Evolutionary conservation across 805 yeast genomes (phyloP).

Genomic region (Lachancea quebecensis): DNA sequence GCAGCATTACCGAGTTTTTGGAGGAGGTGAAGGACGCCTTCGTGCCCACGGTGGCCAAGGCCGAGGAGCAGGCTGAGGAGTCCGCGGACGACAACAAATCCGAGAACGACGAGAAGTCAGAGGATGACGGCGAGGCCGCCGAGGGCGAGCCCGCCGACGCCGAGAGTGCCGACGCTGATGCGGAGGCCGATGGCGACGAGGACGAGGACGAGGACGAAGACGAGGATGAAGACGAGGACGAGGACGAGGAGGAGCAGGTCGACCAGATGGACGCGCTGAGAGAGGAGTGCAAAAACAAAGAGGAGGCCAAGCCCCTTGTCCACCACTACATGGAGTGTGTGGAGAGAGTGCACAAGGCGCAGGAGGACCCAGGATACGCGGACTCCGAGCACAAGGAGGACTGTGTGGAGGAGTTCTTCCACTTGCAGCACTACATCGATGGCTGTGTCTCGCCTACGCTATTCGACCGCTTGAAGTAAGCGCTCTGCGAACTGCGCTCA

Average conservation of each 20-base stretch:
- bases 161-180: slow-evolving; percentile 12
- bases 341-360: slow-evolving; percentile 86
- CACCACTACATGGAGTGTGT: slow-evolving; percentile 94
- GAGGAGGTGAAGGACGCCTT: slow-evolving; percentile 73
- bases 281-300: slow-evolving; percentile 63
- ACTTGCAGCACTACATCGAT: slow-evolving; percentile 86
- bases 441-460: slow-evolving; percentile 88
- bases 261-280: slow-evolving; percentile 61
- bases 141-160: slow-evolving; percentile 30
- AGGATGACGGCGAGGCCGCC: slow-evolving; percentile 3
- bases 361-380: slow-evolving; percentile 78
- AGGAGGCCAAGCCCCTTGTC: slow-evolving; percentile 60
- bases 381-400: slow-evolving; percentile 84
- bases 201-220: slow-evolving; percentile 31
- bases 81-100: background rate
- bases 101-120: slow-evolving; percentile 1
- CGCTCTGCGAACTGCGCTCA: background rate
- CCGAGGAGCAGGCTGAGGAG: slow-evolving; percentile 42
- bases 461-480: slow-evolving; percentile 76
- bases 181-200: slow-evolving; percentile 12
- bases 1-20: slow-evolving; percentile 34
- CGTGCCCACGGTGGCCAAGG: slow-evolving; percentile 74
- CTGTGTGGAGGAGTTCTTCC: slow-evolving; percentile 97
- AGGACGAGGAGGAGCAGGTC: slow-evolving; percentile 57
- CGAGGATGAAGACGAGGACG: slow-evolving; percentile 52